Base-by-base conservation (phyloP, 2,329 filamentous ascomycete genomes). In the Aschersonia sp. region DNA sequence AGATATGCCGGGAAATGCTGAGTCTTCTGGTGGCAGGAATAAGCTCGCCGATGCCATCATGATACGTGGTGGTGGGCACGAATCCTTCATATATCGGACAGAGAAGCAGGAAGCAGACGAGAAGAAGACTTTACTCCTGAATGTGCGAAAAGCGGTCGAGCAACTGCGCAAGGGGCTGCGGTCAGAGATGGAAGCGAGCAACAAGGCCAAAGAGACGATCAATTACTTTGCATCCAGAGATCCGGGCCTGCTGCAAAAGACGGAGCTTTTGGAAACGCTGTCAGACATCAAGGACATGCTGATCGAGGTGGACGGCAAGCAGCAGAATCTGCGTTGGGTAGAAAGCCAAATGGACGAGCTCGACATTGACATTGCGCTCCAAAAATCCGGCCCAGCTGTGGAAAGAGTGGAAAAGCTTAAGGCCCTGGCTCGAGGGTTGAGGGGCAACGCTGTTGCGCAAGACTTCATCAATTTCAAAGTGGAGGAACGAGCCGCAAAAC, bases 291-390 rank as follows among this genome's bases (percentile, higher is more conserved):
- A 87, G 59, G 86, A 94, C 61, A 84, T 95, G 68, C 77, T 95
- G 48, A 89, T 98, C 55, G 92, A 98, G 57, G 87, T 95, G 11
- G 92, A 97, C 58, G 92, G 92, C 45, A 94, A 94, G 58, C 89
- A 96, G 63, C 87, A 97, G 61, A 96, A 92, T 60, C 75, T 98
- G 44, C 85, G 90, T 47, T 96, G 87, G 87, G 87, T 98, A 0
- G 92, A 98, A 62, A 80, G 81, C 46, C 87, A 97, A 65, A 85
- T 98, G 63, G 92, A 98, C 60, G 87, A 94, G 59, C 77, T 98
- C 5, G 92, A 98, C 59, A 97, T 97, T 56, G 84, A 94, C 57
- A 89, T 98, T 57, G 90, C 92, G 0, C 73, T 96, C 46, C 90
- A 97, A 61, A 77, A 79, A 42, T 92, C 95, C 54, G 88, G 96